phyloP scores from a whole-genome alignment of 192 early-diverging fungal species.

The Coemansia sp. region DNA sequence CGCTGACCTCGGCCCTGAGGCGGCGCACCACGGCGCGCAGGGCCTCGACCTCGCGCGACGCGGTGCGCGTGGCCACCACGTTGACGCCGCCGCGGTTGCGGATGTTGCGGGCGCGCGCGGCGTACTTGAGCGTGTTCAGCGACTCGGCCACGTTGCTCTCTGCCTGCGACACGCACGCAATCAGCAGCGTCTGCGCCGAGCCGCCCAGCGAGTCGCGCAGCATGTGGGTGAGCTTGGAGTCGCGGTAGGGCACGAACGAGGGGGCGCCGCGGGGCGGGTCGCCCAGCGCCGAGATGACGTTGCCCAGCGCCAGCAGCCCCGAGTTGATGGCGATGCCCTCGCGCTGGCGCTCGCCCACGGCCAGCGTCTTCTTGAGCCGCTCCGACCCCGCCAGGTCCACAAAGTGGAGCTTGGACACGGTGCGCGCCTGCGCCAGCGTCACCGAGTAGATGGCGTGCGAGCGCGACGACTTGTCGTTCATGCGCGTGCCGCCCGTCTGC shows the following conservation, averaged over 20 bases:
- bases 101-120: conserved; percentile 94
- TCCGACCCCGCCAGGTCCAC: conserved; percentile 99
- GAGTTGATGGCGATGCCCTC: conserved; percentile 98
- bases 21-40: conserved; percentile 64
- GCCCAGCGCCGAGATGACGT: conserved; percentile 96
- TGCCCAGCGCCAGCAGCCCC: conserved; percentile 92
- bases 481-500: conserved; percentile 92
- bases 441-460: conserved; percentile 98
- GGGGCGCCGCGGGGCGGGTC: conserved; percentile 59
- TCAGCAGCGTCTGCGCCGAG: conserved; percentile 90
- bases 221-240: conserved; percentile 94
- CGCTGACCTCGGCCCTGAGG: conserved; percentile 59
- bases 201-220: conserved; percentile 96
- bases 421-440: conserved; percentile 73
- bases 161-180: conserved; percentile 90
- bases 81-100: conserved; percentile 84
- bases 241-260: conserved; percentile 91
- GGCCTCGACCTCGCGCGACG: conserved; percentile 60
- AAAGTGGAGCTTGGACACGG: conserved; percentile 94
- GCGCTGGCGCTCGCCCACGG: conserved; percentile 87
- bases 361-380: conserved; percentile 88
- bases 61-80: conserved; percentile 53
- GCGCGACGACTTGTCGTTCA: conserved; percentile 93
- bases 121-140: conserved; percentile 94
- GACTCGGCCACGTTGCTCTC: conserved; percentile 86